Evolutionary conservation across 768 basidiomycete species (phyloP).

Genomic region (Auricularia auricula-judae): DNA sequence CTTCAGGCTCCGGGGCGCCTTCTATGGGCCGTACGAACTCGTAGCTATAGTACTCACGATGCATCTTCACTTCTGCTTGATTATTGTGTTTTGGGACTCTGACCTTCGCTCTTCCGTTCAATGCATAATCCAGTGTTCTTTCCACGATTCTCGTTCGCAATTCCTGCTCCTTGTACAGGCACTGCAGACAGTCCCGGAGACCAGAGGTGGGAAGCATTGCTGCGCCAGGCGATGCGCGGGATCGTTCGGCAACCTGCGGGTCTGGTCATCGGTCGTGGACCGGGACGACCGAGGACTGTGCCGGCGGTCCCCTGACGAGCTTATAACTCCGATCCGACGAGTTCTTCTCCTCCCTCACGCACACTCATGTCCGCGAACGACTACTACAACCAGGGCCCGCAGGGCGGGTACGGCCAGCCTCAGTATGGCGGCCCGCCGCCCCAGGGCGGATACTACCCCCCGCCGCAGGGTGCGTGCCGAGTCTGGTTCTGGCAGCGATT

Average conservation of each 20-base stretch:
- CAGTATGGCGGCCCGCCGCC: neutral
- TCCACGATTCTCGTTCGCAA: neutral
- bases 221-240: neutral
- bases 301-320: neutral
- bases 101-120: neutral
- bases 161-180: neutral
- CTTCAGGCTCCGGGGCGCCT: neutral
- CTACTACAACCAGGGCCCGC: conserved; percentile 47
- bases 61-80: neutral
- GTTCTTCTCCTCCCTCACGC: conserved; percentile 7
- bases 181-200: neutral
- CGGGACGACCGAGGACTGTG: neutral
- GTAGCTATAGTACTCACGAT: neutral
- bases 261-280: neutral
- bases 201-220: neutral
- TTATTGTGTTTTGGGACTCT: neutral
- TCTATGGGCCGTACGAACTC: neutral
- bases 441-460: conserved; percentile 33
- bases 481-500: neutral
- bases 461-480: conserved; percentile 28
- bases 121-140: neutral
- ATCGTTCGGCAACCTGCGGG: neutral
- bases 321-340: neutral
- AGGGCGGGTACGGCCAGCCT: conserved; percentile 28
- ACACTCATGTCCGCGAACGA: conserved; percentile 58